Evolutionary conservation across 495 filamentous ascomycete species (phyloP), one percentile per base, ranked within the genome.

Genomic region (Xanthoparmelia taractica): DNA sequence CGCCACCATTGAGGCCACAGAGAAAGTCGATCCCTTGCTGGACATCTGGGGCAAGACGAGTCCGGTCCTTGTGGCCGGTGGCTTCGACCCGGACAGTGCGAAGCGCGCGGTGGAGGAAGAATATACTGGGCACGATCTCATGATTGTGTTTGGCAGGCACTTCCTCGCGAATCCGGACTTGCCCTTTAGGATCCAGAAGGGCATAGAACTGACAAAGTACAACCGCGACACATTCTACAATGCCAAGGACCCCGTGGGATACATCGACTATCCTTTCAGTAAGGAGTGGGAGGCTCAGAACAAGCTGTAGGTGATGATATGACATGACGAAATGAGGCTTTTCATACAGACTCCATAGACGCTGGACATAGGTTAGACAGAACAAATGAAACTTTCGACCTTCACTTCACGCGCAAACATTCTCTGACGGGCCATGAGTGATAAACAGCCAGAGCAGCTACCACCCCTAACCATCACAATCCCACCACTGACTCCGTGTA

Each of bases 161-260:
- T 93, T 84, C 66, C 87, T 88, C 60, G 76, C 85, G 61, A 92
- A 82, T 61, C 89, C 89, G 3, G 89, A 92, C 72, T 68, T 94
- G 67, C 76, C 81, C 4, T 89, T 84, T 68, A 76, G 84, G 60
- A 61, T 92, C 13, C 72, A 79, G 72, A 69, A 85, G 55, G 81
- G 80, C 0, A 76, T 90, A 47, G 68, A 72, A 34, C 72, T 91
- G 43, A 75, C 70, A 31, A 70, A 71, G 29, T 90, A 88, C 69
- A 69, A 90, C 59, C 71, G 83, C 6, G 68, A 74, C 0, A 78
- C 76, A 0, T 90, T 91, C 68, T 91, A 91, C 66, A 73, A 69
- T 10, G 72, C 78, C 63, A 65, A 76, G 8, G 69, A 75, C 18
- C 69, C 66, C 52, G 57, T 69, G 57, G 89, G 89, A 17, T 93